A percentile compares a stretch with the other conserved stretches of the same genome.
Conservation (phyloP, 106 monocot species). For the Dioscorea dumetorum region DNA sequence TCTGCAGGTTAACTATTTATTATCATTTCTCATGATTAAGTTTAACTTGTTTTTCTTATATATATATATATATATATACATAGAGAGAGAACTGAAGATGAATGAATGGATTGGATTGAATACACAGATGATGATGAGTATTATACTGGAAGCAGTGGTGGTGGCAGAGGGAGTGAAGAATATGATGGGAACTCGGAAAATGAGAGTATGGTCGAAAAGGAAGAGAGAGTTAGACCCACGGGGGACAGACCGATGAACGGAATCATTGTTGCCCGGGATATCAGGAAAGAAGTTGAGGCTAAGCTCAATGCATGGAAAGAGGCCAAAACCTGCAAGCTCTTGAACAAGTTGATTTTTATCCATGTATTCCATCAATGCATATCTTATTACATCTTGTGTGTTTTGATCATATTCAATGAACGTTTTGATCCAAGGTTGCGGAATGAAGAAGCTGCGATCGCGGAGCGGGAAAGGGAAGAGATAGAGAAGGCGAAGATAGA, state of each 20-base stretch:
- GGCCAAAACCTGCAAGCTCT: conserved; percentile 20
- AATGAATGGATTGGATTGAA: no score
- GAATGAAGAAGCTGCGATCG: conserved; percentile 30
- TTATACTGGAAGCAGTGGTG: no score
- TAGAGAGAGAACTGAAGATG: no score
- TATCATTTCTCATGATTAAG: no score
- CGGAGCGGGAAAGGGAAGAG: conserved; percentile 39
- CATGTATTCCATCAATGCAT: no score
- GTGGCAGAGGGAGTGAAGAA: not conserved
- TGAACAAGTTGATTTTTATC: conserved; percentile 14
- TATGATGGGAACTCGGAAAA: conserved; percentile 1
- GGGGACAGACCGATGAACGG: not conserved
- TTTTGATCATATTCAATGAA: not conserved
- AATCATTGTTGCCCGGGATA: no score
- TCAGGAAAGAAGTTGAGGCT: conserved; percentile 9
- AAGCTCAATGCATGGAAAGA: conserved; percentile 33
- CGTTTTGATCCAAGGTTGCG: conserved; percentile 16
- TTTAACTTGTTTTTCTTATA: no score
- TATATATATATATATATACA: no score
- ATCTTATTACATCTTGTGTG: not conserved
- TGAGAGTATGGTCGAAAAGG: not conserved
- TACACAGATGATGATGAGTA: no score
- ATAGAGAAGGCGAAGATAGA: conserved; percentile 32
- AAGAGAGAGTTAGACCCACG: not conserved
- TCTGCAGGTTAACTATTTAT: conserved; percentile 14